Conservation (phyloP, 2,329 filamentous ascomycete species). For the Monilinia fructigena region DNA sequence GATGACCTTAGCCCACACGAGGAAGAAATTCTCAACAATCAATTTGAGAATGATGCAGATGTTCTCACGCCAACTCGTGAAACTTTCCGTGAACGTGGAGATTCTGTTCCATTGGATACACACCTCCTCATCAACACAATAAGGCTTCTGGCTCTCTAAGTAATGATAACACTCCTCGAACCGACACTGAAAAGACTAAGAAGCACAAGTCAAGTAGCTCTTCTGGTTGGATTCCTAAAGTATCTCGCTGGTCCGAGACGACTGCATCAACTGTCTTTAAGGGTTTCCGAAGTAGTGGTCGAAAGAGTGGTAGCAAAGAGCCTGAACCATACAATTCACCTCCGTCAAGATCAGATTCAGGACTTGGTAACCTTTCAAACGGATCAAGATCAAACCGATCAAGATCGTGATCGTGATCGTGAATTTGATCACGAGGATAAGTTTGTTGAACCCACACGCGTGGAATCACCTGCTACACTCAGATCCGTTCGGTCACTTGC, state of each 20-base stretch:
- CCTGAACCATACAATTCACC: constrained; percentile 32
- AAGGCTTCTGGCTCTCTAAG: constrained; percentile 50
- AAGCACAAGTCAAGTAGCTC: constrained; percentile 88
- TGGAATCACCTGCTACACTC: constrained; percentile 6
- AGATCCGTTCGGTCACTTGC: constrained; percentile 36
- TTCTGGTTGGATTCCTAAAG: constrained; percentile 79
- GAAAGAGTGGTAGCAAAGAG: constrained; percentile 54
- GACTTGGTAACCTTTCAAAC: constrained; percentile 59
- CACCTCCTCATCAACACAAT: constrained; percentile 54
- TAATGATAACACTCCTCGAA: constrained; percentile 74
- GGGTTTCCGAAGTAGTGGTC: constrained; percentile 67
- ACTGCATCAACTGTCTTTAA: constrained; percentile 84
- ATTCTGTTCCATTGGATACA: constrained; percentile 57
- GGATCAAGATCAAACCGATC: constrained; percentile 18
- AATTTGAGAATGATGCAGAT: constrained; percentile 58
- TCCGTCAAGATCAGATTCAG: constrained; percentile 75
- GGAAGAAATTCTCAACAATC: constrained; percentile 50
- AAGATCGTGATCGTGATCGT: constrained; percentile 14
- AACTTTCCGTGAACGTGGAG: constrained; percentile 51
- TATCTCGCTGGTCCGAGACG: constrained; percentile 96
- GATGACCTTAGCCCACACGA: constrained; percentile 53
- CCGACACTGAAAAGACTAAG: constrained; percentile 64
- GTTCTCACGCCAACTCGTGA: constrained; percentile 62
- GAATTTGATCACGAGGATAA: constrained; percentile 4
- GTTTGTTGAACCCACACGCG: constrained; percentile 2